Evolutionary conservation across 1,139 yeast genomes (phyloP).

Genomic region (Taphrina communis): DNA sequence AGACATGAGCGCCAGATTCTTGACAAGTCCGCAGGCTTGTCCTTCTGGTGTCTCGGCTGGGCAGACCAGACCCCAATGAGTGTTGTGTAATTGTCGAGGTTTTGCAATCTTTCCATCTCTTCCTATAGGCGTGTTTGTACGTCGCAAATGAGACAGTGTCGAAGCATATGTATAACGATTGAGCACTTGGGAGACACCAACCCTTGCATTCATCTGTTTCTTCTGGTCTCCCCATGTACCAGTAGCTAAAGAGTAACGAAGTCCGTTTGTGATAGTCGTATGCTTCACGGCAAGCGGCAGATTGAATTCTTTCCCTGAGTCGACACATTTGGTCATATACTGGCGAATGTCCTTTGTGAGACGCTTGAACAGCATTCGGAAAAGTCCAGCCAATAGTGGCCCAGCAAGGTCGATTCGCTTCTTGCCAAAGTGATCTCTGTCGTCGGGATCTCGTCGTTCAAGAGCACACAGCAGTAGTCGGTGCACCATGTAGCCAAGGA

Average conservation of each 20-base stretch:
- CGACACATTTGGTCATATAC: slow-evolving; percentile 99
- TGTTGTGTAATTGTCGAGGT: slow-evolving; percentile 97
- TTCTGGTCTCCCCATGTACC: slow-evolving; percentile 99
- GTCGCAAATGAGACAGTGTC: slow-evolving; percentile 93
- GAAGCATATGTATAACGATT: slow-evolving; percentile 98
- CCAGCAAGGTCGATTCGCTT: slow-evolving; percentile 98
- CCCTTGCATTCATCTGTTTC: slow-evolving; percentile 98
- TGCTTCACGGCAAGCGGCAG: slow-evolving; percentile 96
- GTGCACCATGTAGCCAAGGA: slow-evolving; percentile 96
- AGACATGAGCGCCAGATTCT: slow-evolving; percentile 92
- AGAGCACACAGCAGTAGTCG: slow-evolving; percentile 91
- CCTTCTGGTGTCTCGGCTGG: slow-evolving; percentile 99
- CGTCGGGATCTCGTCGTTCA: slow-evolving; percentile 97
- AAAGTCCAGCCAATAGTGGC: slow-evolving; percentile 90
- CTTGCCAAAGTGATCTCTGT: slow-evolving; percentile 98
- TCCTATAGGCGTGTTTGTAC: slow-evolving; percentile 98
- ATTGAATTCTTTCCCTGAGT: slow-evolving; percentile 94
- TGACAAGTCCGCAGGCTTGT: slow-evolving; percentile 99
- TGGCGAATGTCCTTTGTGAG: slow-evolving; percentile 92
- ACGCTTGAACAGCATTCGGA: slow-evolving; percentile 91
- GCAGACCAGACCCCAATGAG: slow-evolving; percentile 99
- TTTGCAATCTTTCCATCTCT: slow-evolving; percentile 98
- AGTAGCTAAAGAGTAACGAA: slow-evolving; percentile 95
- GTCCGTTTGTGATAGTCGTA: slow-evolving; percentile 94
- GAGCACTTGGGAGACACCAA: slow-evolving; percentile 98